Base-by-base conservation (phyloP, 176 grass and related monocot species). In the Bromus sterilis region DNA sequence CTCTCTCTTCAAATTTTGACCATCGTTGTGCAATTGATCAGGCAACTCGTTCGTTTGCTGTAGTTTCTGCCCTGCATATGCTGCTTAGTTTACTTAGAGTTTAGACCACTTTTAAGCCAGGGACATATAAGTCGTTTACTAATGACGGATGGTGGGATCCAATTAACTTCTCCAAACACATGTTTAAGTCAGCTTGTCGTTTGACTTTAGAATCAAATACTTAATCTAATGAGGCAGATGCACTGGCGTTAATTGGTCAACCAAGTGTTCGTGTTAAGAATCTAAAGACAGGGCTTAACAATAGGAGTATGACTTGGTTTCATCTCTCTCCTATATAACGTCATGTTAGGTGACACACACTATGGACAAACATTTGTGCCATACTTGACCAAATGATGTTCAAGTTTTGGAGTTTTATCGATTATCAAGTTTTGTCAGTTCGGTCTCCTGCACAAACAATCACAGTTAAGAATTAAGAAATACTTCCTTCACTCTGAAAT, bases 1-100 rank as follows among this genome's bases (percentile, higher is more conserved):
- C 78, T 65, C 20, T 23, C 13, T 71, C 39, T 44, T 70, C 24
- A 28, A 68, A 77, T 20, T 85, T 85, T 89, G 87, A 89, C 87
- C 82, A 41, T 63, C 18, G 15, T 49, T 57, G 75, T 83, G 75
- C 41, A 66, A 63, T 83, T 75, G 67, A 79, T 73, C 86, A n/a
- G n/a, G n/a, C n/a, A 37, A 81, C 43, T 30, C 9, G 31, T 48
- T 30, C 9, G 31, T 48, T 72, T 48, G 24, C 58, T 46, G 35
- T 65, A 55, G 36, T 63, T 13, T 31, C 41, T 78, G 15, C 15
- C 11, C 7, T 74, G 67, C 67, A 37, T 49, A 37, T 49, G 23
- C 60, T 84, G 18, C 5, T 35, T n/a, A 35, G 11, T 66, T 8
- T 66, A 66, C 30, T 75, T 68, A 33, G 14, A 39, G 23, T 68